These are phyloP conservation scores for Kwoniella mangroviensis DNA, from an alignment of 768 basidiomycete species.

Conservation along the genomic window DNA sequence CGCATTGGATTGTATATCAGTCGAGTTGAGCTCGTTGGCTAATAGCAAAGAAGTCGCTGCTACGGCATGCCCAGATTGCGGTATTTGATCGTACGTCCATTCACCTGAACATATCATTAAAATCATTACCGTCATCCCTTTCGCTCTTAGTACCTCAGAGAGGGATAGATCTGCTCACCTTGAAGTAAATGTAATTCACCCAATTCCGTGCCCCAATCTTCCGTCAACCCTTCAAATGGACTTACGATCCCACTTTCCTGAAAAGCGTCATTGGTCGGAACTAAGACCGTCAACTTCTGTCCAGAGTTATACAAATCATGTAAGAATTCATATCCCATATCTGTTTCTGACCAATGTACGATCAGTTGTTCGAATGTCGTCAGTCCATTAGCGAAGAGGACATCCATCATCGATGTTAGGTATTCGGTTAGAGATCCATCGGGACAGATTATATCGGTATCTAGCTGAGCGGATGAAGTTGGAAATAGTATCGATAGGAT, in stretches of 20 bases:
- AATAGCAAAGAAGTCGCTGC: slow-evolving; percentile 7
- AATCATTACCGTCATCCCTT: not conserved
- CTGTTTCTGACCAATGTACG: slow-evolving; percentile 28
- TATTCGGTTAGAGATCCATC: slow-evolving; percentile 37
- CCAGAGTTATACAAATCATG: slow-evolving; percentile 17
- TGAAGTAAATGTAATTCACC: slow-evolving; percentile 34
- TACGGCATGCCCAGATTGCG: not conserved
- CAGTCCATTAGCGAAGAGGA: slow-evolving; percentile 43
- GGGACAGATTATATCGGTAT: slow-evolving; percentile 37
- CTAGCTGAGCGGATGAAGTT: slow-evolving; percentile 5
- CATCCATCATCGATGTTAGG: slow-evolving; percentile 42
- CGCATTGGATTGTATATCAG: slow-evolving; percentile 12
- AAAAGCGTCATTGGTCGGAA: slow-evolving; percentile 47
- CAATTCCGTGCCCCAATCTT: slow-evolving; percentile 29
- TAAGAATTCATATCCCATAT: slow-evolving; percentile 41
- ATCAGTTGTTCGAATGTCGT: slow-evolving; percentile 47
- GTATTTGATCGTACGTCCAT: slow-evolving; percentile 5
- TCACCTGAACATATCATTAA: slow-evolving; percentile 3
- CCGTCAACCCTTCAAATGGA: slow-evolving; percentile 24
- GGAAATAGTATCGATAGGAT: slow-evolving; percentile 2
- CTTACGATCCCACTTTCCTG: slow-evolving; percentile 32
- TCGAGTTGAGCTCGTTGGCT: slow-evolving; percentile 11
- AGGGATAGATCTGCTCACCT: slow-evolving; percentile 16
- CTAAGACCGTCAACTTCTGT: slow-evolving; percentile 35
- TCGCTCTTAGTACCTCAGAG: not conserved